phyloP scores from a whole-genome alignment of 2,329 filamentous ascomycete genomes.

The Colletotrichum incanum region DNA sequence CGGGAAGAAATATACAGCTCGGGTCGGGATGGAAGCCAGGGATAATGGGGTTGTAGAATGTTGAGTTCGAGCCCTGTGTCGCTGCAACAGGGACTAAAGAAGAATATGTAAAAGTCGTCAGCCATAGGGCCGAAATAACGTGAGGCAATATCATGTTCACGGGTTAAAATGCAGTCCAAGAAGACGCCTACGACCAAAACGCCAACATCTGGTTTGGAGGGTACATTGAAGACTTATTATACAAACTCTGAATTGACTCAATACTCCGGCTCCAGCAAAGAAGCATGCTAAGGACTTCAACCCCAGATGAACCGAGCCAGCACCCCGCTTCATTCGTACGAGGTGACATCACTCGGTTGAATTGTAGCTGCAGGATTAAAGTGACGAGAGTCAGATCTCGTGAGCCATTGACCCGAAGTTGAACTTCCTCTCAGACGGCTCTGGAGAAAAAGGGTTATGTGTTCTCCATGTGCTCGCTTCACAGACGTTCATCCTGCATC shows the following conservation, averaged over 20 bases:
- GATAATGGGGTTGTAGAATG: conserved; percentile 60
- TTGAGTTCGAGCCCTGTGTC: conserved; percentile 44
- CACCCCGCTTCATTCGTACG: conserved; percentile 18
- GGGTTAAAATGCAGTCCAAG: too few relatives aligned
- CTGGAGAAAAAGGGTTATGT: not conserved
- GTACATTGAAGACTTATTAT: not conserved
- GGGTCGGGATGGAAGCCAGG: conserved; percentile 67
- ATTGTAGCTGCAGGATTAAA: conserved; percentile 5
- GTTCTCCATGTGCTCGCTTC: not conserved
- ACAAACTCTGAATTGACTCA: not conserved
- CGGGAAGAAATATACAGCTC: conserved; percentile 57
- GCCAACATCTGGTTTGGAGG: not conserved
- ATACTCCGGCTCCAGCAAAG: not conserved
- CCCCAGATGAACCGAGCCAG: not conserved
- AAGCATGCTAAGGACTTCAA: not conserved
- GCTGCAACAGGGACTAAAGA: not conserved
- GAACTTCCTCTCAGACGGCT: not conserved
- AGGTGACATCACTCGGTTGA: conserved; percentile 23
- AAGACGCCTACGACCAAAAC: not conserved
- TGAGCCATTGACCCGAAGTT: not conserved
- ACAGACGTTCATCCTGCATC: not conserved
- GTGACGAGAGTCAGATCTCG: not conserved
- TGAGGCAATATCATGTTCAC: not conserved
- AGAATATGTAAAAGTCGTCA: not conserved
- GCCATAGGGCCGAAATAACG: not conserved